Evolutionary conservation across 257 asterid genomes (phyloP), one percentile per base, ranked within the genome.

Genomic region (Nicotiana tabacum): DNA sequence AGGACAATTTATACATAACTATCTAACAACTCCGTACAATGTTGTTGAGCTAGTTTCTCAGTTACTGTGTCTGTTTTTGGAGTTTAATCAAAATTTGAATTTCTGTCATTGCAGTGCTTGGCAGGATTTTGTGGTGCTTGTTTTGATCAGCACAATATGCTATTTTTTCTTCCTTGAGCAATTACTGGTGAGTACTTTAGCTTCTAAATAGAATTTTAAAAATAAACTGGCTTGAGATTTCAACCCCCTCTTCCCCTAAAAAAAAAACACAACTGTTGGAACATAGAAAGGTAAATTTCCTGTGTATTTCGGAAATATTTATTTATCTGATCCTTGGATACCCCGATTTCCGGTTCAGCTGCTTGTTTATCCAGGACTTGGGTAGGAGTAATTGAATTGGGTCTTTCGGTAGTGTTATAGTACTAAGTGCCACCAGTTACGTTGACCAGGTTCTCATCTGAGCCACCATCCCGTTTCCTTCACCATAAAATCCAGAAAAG

Each of bases 71-170:
- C 55, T 56, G 16, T 46, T 83, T 70, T 48, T 58, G 83, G 24
- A 43, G 24, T 84, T 74, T 77, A 64, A 86, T 69, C 77, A 88
- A 70, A 32, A 84, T 21, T 78, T 18, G 15, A 39, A 30, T 29
- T 72, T 76, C 79, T 82, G 32, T 43, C 51, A 57, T 87, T 77
- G 84, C 91, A 94, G 97, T 83, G 92, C 94, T 72, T 96, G 99
- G 98, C 99, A 93, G 90, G 99, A 96, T 87, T 93, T 96, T 78
- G 98, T 91, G 91, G 99, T 96, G 85, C 98, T 96, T 67, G 89
- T 96, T 88, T 87, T 96, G 90, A 91, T 96, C 69, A 94, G 97
- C 93, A 92, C 97, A 51, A 88, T 96, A 72, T 94, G 99, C 94
- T 96, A 92, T 86, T 96, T 96, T 92, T 94, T 94, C 94, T 94